Evolutionary conservation across 2,329 filamentous ascomycete species (phyloP).

Genomic region (Cladosporium velox): DNA sequence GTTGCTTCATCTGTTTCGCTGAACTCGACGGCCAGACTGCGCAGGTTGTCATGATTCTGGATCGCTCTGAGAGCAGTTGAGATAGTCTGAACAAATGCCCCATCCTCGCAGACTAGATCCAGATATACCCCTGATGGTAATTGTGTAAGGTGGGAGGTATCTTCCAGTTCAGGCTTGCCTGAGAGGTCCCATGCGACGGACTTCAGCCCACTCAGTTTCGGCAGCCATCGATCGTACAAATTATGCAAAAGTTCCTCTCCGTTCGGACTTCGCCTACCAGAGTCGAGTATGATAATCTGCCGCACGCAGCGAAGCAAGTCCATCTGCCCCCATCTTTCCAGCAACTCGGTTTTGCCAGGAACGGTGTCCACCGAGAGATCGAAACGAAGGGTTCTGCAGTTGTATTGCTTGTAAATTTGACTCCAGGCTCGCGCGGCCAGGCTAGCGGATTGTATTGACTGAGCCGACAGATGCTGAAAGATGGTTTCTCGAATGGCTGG

Average conservation of each 20-base stretch:
- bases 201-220: not conserved
- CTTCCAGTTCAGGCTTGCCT: not conserved
- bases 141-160: not conserved
- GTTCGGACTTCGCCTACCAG: not conserved
- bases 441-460: not conserved
- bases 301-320: not conserved
- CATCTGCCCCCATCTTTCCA: not conserved
- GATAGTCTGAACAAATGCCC: not conserved
- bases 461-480: not conserved
- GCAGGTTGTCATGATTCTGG: not conserved
- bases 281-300: not conserved
- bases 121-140: not conserved
- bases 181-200: not conserved
- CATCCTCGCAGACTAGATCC: not conserved
- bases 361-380: not conserved
- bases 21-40: not conserved
- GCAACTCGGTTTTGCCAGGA: not conserved
- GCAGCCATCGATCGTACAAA: not conserved
- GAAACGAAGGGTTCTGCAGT: not conserved
- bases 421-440: slow-evolving; percentile 1
- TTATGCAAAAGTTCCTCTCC: not conserved
- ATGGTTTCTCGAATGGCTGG: not conserved
- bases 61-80: not conserved
- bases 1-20: not conserved
- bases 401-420: not conserved